phyloP scores from a whole-genome alignment of 345 rosid genomes.

The Salix purpurea region DNA sequence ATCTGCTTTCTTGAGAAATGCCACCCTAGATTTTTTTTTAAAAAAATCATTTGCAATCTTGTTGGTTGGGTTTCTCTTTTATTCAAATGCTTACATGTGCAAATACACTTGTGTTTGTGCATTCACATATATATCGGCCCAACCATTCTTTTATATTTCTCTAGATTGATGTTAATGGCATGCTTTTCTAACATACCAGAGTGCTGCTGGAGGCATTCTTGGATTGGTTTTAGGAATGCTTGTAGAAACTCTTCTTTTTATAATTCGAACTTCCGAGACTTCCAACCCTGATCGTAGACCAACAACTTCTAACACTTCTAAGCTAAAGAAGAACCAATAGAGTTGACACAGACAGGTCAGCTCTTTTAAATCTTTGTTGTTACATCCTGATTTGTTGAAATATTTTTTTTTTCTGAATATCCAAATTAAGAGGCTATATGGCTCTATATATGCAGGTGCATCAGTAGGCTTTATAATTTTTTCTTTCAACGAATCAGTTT shows the following conservation, averaged over 20 bases:
- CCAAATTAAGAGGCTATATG: no score
- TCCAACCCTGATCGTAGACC: conserved; percentile 42
- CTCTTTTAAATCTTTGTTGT: background rate
- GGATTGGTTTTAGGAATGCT: conserved; percentile 88
- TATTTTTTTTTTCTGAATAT: background rate
- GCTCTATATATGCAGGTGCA: no score
- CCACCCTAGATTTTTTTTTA: background rate
- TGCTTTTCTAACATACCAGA: conserved; percentile 35
- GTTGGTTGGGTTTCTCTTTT: background rate
- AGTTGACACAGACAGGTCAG: background rate
- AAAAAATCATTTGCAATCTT: background rate
- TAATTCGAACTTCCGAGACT: conserved; percentile 62
- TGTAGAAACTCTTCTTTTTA: conserved; percentile 81
- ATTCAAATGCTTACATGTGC: background rate
- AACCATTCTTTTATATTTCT: background rate
- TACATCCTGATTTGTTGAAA: background rate
- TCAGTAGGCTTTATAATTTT: no score
- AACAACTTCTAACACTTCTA: conserved; percentile 34
- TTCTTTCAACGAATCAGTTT: no score
- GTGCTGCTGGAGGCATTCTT: conserved; percentile 92
- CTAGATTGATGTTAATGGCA: background rate
- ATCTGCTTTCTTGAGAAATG: background rate
- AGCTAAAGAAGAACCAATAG: conserved; percentile 69
- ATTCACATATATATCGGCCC: background rate
- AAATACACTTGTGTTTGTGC: background rate